These are phyloP conservation scores for Rhypophila decipiens DNA, from an alignment of 495 filamentous ascomycete species.

Conservation along the genomic window DNA sequence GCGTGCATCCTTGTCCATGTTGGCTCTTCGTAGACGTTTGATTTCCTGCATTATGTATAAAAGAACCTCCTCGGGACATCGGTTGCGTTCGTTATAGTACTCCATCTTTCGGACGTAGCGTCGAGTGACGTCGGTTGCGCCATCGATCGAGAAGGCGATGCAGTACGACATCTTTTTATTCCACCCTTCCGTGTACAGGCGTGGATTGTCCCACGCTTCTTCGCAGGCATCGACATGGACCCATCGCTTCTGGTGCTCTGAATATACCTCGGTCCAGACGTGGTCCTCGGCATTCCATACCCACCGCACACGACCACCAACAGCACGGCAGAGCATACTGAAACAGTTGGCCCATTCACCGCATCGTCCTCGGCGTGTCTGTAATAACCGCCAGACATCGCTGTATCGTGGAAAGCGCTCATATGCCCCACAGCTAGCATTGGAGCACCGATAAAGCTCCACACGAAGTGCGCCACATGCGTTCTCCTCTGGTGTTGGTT, in stretches of 20 bases:
- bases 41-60: slow-evolving; percentile 88
- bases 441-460: slow-evolving; percentile 82
- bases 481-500: slow-evolving; percentile 79
- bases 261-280: slow-evolving; percentile 97
- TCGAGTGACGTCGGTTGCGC: slow-evolving; percentile 90
- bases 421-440: slow-evolving; percentile 58
- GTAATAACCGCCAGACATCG: slow-evolving; percentile 89
- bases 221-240: slow-evolving; percentile 96
- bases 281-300: slow-evolving; percentile 98
- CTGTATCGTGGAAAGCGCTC: slow-evolving; percentile 93
- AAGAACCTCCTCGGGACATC: slow-evolving; percentile 80
- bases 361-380: slow-evolving; percentile 74
- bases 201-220: slow-evolving; percentile 90
- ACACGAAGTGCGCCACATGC: slow-evolving; percentile 81
- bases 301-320: slow-evolving; percentile 89
- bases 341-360: slow-evolving; percentile 99
- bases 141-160: slow-evolving; percentile 92
- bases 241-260: slow-evolving; percentile 88
- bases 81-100: slow-evolving; percentile 63
- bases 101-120: slow-evolving; percentile 84
- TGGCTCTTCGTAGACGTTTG: slow-evolving; percentile 67
- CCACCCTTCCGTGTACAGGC: slow-evolving; percentile 93
- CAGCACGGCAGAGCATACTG: slow-evolving; percentile 92
- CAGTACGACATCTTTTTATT: slow-evolving; percentile 92
- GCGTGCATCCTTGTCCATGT: slow-evolving; percentile 71